phyloP scores from a whole-genome alignment of 2,329 filamentous ascomycete species.

The Apiospora marii region DNA sequence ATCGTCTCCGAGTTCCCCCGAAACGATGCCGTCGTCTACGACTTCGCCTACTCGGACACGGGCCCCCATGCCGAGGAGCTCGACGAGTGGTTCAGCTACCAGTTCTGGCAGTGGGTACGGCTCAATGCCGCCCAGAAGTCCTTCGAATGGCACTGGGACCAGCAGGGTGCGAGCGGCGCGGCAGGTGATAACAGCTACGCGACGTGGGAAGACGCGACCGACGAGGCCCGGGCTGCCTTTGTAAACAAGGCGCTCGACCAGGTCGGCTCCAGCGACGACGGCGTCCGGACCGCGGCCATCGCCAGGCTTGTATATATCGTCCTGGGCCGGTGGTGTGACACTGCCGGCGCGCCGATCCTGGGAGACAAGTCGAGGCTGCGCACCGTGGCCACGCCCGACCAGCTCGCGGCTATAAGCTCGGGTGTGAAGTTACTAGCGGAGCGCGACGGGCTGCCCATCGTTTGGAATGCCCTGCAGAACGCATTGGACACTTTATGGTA shows the following conservation, averaged over 20 bases:
- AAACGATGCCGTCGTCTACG: constrained; percentile 77
- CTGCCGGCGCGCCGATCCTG: constrained; percentile 57
- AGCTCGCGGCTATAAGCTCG: constrained; percentile 66
- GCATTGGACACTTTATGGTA: constrained; percentile 64
- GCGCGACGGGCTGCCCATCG: constrained; percentile 56
- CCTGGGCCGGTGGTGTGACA: constrained; percentile 75
- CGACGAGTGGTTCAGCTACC: constrained; percentile 97
- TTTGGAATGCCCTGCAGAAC: constrained; percentile 59
- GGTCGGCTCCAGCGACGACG: constrained; percentile 54
- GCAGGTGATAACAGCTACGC: constrained; percentile 48
- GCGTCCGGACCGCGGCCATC: constrained; percentile 60
- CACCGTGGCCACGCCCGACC: constrained; percentile 59
- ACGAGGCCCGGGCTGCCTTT: constrained; percentile 64
- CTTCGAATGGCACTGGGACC: constrained; percentile 80
- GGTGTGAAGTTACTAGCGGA: constrained; percentile 60
- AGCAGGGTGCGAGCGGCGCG: constrained; percentile 45
- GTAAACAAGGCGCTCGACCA: constrained; percentile 60
- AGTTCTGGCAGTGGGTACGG: constrained; percentile 83
- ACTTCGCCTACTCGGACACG: constrained; percentile 81
- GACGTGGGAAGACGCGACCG: constrained; percentile 72
- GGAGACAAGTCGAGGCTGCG: constrained; percentile 53
- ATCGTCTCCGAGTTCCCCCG: constrained; percentile 78
- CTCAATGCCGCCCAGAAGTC: constrained; percentile 77
- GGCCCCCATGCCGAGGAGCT: constrained; percentile 84
- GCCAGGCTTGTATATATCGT: constrained; percentile 68